Evolutionary conservation across 2,329 filamentous ascomycete species (phyloP).

Genomic region (Venturia effusa): DNA sequence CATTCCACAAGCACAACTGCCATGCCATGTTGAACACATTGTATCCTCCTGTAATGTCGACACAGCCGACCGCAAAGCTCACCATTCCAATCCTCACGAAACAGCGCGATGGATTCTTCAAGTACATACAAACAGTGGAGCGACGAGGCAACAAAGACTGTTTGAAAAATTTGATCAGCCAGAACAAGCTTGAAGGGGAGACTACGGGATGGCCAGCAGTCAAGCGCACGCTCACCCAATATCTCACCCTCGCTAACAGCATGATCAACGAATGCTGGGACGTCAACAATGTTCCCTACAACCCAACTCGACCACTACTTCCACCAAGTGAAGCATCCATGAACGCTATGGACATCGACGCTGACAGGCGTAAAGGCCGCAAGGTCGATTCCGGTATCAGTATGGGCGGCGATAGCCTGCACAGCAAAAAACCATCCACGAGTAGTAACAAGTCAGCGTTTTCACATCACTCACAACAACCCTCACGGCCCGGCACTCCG

Average conservation of each 20-base stretch:
- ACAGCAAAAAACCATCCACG: constrained; percentile 24
- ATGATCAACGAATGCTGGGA: constrained; percentile 49
- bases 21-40: constrained; percentile 59
- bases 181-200: constrained; percentile 41
- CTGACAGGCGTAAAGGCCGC: constrained; percentile 24
- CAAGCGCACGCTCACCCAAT: constrained; percentile 42
- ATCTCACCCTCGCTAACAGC: constrained; percentile 46
- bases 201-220: constrained; percentile 44
- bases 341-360: background rate
- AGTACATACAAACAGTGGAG: constrained; percentile 49
- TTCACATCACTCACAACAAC: constrained; percentile 15
- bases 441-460: constrained; percentile 16
- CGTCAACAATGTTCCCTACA: constrained; percentile 33
- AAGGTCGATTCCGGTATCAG: constrained; percentile 56
- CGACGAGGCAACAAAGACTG: constrained; percentile 39
- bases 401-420: constrained; percentile 31
- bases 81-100: constrained; percentile 40
- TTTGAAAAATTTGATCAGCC: constrained; percentile 41
- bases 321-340: constrained; percentile 17
- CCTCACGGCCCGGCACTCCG: constrained; percentile 16
- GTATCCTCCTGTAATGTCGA: constrained; percentile 44
- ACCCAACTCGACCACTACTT: constrained; percentile 14
- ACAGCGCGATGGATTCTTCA: constrained; percentile 52
- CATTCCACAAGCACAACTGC: constrained; percentile 55
- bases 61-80: constrained; percentile 36